Percentiles rank a stretch among this genome's conserved stretches.
These are phyloP conservation scores for Paecilomyces variotii DNA, from an alignment of 2,329 filamentous ascomycete species.

Conservation along the genomic window DNA sequence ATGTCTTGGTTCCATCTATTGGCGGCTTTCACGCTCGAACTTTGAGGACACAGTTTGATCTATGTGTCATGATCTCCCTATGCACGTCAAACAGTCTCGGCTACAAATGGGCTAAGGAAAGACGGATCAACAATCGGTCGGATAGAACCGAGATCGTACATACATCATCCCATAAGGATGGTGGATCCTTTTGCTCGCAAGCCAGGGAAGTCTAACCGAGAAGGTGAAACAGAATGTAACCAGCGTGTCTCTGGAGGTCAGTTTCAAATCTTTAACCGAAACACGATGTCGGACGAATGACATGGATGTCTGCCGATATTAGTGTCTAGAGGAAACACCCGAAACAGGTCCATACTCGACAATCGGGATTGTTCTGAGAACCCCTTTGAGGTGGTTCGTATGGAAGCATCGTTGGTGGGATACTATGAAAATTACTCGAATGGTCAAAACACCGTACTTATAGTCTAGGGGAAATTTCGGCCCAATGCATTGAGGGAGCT, in stretches of 20 bases:
- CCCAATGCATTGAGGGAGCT: too few relatives aligned
- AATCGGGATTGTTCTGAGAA: too few relatives aligned
- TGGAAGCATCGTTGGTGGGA: too few relatives aligned
- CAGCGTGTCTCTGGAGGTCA: not conserved
- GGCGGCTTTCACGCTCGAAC: not conserved
- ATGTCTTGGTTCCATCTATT: not conserved
- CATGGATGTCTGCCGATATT: not conserved
- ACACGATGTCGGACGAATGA: not conserved
- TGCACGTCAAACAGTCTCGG: not conserved
- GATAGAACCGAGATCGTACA: not conserved
- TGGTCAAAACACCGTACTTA: too few relatives aligned
- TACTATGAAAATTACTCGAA: too few relatives aligned
- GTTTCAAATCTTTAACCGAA: not conserved
- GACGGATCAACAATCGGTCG: not conserved
- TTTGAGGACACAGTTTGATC: not conserved
- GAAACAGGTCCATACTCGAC: not conserved
- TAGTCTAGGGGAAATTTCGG: too few relatives aligned
- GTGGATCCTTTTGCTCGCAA: not conserved
- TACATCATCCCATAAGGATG: not conserved
- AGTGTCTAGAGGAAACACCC: not conserved
- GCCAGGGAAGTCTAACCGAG: not conserved
- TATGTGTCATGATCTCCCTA: not conserved
- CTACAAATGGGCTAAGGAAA: not conserved
- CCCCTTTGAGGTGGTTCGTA: too few relatives aligned
- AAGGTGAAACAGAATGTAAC: not conserved